Evolutionary conservation across 2,329 filamentous ascomycete species (phyloP), one percentile per base, ranked within the genome.

Genomic region (Leptographium procerum): DNA sequence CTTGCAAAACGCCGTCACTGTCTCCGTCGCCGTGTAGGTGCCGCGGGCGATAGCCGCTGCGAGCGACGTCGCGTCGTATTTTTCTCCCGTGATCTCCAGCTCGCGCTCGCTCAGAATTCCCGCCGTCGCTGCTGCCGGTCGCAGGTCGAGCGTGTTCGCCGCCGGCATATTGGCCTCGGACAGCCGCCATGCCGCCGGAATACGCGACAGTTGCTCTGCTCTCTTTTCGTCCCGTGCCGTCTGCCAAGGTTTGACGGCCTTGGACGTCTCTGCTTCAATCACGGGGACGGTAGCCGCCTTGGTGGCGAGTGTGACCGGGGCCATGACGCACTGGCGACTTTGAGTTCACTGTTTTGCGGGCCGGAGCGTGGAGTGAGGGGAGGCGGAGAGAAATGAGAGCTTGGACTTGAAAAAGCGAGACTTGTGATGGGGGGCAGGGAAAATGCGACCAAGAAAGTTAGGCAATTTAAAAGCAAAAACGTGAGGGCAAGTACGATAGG

Each of bases 141-240:
- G 60, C 50, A 63, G 36, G 45, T 63, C 62, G 5, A 33, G 4
- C 7, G 56, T 60, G 58, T 50, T 56, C 31, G 45, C 52, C 6
- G 60, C 34, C 19, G 61, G 61, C 40, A 47, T 43, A 51, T 52
- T 61, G 19, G 48, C 57, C 6, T 48, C 50, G 2, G 43, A 28
- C 10, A 63, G 58, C 3, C 62, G 59, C 61, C 61, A 62, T 11
- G 28, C 59, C 2, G 28, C 22, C 14, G 62, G 62, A 47, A 63
- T 63, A 31, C 59, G 56, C 16, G 61, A 31, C n/a, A 62, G 58
- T 53, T 60, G 61, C 28, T 63, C 62, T 7, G 62, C 62, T 7
- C 52, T 56, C 56, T 62, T 61, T 3, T 45, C 45, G 24, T 47
- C 58, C 6, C 54, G 53, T 10, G 52, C 45, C 3, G 48, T 31